Base-by-base conservation (phyloP, 208 protist genomes). In the Novymonas esmeraldas region DNA sequence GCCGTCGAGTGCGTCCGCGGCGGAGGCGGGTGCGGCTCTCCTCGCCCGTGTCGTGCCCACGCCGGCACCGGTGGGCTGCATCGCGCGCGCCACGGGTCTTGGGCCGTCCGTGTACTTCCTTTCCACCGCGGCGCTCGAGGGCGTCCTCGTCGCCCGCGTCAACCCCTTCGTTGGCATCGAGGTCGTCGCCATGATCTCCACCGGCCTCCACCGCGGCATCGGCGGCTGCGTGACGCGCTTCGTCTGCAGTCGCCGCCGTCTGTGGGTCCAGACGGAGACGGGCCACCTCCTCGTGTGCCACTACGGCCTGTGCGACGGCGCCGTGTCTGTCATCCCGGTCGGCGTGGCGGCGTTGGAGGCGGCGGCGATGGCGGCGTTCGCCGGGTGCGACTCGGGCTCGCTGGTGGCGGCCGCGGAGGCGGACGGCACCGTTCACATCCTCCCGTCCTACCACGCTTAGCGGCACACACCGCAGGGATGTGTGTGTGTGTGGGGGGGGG, bases 231-330 rank as follows among this genome's bases (percentile, higher is more conserved):
- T 93, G 49, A 78, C 74, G 38, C 50, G 55, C 50, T 42, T 94
- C 14, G 76, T 77, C 28, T 81, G 77, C 74, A 93, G 85, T 65
- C 69, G 72, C 6, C 64, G 81, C 2, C 84, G 91, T 16, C 65
- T 96, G 31, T 93, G 75, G 62, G 44, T 96, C 52, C 65, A 65
- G 41, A 57, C 84, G 14, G 86, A 94, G 60, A 94, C 87, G 24
- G 82, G 84, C 2, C 89, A 96, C 64, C 50, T 94, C 22, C 31
- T 96, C 1, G 80, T 94, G 28, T 91, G 83, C 70, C 79, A 79
- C 67, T 95, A 90, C 70, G 76, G 45, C 29, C 33, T 55, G 28
- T 59, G 74, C 20, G 76, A 67, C 6, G 60, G 75, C 10, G 58
- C 52, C 13, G 41, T 88, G 14, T 81, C 78, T n/a, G 36, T 94